These are phyloP conservation scores for Lactarius akahatsu DNA, from an alignment of 768 basidiomycete species.

Conservation along the genomic window DNA sequence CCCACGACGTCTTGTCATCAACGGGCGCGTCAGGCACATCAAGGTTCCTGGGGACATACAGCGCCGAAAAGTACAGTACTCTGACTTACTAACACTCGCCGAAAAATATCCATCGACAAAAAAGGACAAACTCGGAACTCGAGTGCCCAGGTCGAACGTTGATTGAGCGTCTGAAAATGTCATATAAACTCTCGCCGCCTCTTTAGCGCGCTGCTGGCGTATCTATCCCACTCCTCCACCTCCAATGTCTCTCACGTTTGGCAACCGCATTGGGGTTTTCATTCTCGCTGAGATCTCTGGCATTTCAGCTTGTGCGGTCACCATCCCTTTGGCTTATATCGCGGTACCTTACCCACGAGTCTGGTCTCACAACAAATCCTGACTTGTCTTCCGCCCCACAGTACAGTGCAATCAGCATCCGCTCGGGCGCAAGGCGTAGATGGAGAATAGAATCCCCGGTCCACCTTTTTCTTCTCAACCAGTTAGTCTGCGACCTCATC, in stretches of 20 bases:
- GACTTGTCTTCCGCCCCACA: constrained; percentile 7
- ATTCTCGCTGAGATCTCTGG: constrained; percentile 33
- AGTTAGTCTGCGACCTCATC: constrained; percentile 34
- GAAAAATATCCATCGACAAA: neutral
- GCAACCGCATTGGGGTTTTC: constrained; percentile 32
- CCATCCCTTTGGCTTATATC: constrained; percentile 31
- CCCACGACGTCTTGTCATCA: neutral
- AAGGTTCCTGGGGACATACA: neutral
- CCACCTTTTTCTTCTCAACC: constrained; percentile 35
- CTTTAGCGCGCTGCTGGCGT: neutral
- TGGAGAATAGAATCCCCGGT: constrained; percentile 32
- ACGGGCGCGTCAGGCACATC: neutral
- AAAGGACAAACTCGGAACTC: neutral
- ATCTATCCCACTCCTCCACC: neutral
- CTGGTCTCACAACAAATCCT: neutral
- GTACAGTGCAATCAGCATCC: constrained; percentile 30
- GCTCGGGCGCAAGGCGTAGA: constrained; percentile 21
- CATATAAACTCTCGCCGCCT: neutral
- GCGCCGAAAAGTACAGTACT: neutral
- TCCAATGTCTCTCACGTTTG: constrained; percentile 28
- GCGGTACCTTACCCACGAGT: constrained; percentile 24
- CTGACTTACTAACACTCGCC: no score
- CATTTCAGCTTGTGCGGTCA: constrained; percentile 31
- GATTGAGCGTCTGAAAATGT: neutral
- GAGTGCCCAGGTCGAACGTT: neutral